phyloP scores from a whole-genome alignment of 306 rosid species.

The Oxytropis ochrocephala region DNA sequence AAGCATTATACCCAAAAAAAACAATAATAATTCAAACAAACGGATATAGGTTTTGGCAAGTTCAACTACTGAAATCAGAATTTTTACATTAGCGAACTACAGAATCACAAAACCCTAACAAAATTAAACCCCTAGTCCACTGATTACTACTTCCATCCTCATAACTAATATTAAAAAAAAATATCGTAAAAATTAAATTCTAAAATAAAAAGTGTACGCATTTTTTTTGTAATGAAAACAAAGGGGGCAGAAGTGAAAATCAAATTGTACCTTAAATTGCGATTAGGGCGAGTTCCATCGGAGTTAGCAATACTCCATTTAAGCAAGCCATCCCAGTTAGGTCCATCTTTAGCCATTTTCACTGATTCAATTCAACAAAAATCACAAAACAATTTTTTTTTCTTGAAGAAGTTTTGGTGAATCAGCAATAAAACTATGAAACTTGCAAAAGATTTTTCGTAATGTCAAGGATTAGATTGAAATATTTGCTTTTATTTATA shows the following conservation, averaged over 20 bases:
- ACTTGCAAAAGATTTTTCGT: neutral
- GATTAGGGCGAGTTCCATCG: constrained; percentile 63
- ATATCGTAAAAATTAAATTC: too few relatives aligned
- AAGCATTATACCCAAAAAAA: too few relatives aligned
- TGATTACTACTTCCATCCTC: too few relatives aligned
- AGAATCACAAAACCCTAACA: too few relatives aligned
- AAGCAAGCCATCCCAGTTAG: constrained; percentile 87
- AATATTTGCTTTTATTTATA: neutral
- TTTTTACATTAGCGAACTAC: too few relatives aligned
- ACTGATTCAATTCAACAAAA: neutral
- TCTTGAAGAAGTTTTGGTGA: neutral
- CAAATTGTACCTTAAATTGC: constrained; percentile 42
- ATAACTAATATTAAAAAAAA: too few relatives aligned
- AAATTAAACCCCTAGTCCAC: too few relatives aligned
- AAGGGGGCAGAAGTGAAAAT: neutral
- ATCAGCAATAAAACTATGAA: neutral
- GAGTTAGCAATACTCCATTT: constrained; percentile 82
- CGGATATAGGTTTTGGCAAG: too few relatives aligned
- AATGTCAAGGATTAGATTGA: neutral
- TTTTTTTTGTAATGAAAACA: neutral
- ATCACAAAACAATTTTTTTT: neutral
- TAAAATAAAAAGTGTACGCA: too few relatives aligned
- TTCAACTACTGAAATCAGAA: too few relatives aligned
- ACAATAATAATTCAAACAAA: too few relatives aligned
- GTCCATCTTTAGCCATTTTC: constrained; percentile 70